phyloP scores from a whole-genome alignment of 768 basidiomycete species.

The Kwoniella sp. region DNA sequence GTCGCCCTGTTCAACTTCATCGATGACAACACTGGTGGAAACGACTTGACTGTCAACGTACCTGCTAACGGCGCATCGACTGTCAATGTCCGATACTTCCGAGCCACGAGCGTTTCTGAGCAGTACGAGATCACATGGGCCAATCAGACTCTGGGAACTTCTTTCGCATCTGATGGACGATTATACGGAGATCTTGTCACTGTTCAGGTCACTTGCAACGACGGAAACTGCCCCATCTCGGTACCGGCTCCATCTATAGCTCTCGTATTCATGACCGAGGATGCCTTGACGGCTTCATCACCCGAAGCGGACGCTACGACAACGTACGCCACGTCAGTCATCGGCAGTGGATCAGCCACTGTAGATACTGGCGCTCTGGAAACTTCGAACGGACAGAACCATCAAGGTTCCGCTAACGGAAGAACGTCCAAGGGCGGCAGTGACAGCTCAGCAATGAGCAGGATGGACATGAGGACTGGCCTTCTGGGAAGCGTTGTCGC shows the following conservation, averaged over 20 bases:
- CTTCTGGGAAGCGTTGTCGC: background rate
- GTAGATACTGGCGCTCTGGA: constrained; percentile 64
- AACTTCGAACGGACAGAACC: constrained; percentile 65
- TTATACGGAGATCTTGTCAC: constrained; percentile 64
- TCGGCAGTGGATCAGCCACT: constrained; percentile 62
- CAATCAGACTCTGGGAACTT: constrained; percentile 65
- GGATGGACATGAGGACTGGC: background rate
- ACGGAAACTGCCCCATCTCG: constrained; percentile 62
- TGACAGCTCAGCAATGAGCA: background rate
- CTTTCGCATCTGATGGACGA: constrained; percentile 68
- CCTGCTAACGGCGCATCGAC: constrained; percentile 40
- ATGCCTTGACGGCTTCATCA: constrained; percentile 53
- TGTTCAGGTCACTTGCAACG: constrained; percentile 66
- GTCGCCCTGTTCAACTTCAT: constrained; percentile 75
- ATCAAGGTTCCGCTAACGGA: constrained; percentile 1
- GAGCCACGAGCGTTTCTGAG: constrained; percentile 63
- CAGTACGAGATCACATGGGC: constrained; percentile 76
- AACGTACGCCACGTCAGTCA: constrained; percentile 62
- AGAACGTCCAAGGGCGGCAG: constrained; percentile 12
- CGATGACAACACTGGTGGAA: constrained; percentile 64
- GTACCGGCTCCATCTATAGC: constrained; percentile 74
- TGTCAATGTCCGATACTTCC: constrained; percentile 58
- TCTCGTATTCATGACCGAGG: constrained; percentile 68
- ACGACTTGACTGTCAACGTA: constrained; percentile 62
- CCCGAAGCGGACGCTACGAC: constrained; percentile 56